Evolutionary conservation across 331 rosid species (phyloP).

Genomic region (Pyrus hybrid): DNA sequence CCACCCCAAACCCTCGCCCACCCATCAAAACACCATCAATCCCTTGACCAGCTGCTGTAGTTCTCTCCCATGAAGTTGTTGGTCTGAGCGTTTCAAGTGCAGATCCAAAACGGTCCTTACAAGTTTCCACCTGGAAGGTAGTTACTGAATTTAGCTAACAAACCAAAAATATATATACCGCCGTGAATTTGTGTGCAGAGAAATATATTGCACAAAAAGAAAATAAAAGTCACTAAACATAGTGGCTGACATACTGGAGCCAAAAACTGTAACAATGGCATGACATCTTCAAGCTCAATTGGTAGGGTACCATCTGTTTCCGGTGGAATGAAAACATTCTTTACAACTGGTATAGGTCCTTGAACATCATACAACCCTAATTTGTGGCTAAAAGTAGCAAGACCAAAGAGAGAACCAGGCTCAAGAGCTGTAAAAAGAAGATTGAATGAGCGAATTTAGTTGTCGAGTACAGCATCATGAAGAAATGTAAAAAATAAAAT

Average conservation of each 20-base stretch:
- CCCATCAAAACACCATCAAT: conserved; percentile 89
- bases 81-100: conserved; percentile 96
- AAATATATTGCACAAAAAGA: not conserved
- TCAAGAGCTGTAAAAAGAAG: conserved; percentile 57
- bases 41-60: conserved; percentile 82
- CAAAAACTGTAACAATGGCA: conserved; percentile 91
- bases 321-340: conserved; percentile 83
- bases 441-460: conserved; percentile 4
- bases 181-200: not conserved
- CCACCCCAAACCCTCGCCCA: conserved; percentile 90
- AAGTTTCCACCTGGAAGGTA: conserved; percentile 71
- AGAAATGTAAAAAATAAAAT: conserved; percentile 9
- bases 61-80: conserved; percentile 96
- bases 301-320: conserved; percentile 72
- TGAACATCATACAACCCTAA: conserved; percentile 91
- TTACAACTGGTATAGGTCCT: conserved; percentile 87
- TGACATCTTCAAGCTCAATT: conserved; percentile 84
- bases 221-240: not conserved
- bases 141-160: conserved; percentile 10
- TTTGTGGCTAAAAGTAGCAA: conserved; percentile 96
- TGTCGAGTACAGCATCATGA: conserved; percentile 12
- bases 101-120: conserved; percentile 84
- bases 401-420: conserved; percentile 97
- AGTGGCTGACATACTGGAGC: conserved; percentile 74
- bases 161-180: not conserved